Conservation (phyloP, 257 asterid species). For the Orobanche coerulescens region DNA sequence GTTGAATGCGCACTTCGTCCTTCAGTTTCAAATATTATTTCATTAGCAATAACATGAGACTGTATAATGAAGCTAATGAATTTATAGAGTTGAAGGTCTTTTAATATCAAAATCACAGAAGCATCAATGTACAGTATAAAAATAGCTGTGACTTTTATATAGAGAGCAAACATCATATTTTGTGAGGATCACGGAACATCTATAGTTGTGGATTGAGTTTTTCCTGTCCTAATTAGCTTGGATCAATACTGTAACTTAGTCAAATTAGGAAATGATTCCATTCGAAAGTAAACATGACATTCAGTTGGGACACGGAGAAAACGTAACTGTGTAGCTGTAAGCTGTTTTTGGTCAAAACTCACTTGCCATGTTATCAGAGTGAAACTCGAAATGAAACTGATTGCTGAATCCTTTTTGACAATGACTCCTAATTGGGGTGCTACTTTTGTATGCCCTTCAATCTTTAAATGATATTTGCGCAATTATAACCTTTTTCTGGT, state of each 20-base stretch:
- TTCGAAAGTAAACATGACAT: background rate
- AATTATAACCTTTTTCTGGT: background rate
- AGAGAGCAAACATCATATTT: background rate
- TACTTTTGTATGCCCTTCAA: constrained; percentile 82
- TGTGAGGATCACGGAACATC: background rate
- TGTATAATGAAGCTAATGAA: background rate
- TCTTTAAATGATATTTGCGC: constrained; percentile 38
- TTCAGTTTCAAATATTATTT: too few species aligned
- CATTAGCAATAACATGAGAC: too few species aligned
- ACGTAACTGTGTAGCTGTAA: background rate
- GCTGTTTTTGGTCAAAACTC: background rate
- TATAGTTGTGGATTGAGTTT: background rate
- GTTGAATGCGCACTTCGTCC: too few species aligned
- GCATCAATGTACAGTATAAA: background rate
- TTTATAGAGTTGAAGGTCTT: background rate
- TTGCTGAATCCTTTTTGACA: background rate
- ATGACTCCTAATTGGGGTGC: constrained; percentile 37
- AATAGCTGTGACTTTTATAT: background rate
- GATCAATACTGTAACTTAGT: background rate
- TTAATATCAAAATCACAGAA: background rate
- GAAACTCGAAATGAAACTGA: background rate
- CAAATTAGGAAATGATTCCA: background rate
- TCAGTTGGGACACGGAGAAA: background rate
- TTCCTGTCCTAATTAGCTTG: background rate
- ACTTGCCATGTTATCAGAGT: background rate